Base-by-base conservation (phyloP, 163 green algal species). In the Dunaliella salina region DNA sequence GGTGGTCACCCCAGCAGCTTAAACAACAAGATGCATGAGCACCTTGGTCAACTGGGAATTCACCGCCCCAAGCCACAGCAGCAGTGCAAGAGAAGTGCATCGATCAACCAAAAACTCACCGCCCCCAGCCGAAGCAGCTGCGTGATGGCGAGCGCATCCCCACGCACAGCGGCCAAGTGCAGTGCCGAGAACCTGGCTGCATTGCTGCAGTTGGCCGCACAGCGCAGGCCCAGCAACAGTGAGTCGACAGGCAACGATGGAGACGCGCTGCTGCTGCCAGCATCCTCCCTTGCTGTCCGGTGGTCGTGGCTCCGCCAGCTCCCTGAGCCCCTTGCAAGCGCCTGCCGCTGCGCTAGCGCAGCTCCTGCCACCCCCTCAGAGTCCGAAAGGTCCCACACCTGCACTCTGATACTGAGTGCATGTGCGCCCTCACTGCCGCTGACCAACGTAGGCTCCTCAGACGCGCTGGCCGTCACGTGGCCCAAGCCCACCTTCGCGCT, bases 131-230 rank as follows among this genome's bases (percentile, higher is more conserved):
- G 32, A 81, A 96, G 88, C 81, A 97, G 87, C 29, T 26, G 83
- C 26, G 26, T 34, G 40, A 93, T 79, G 24, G 69, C 84, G 1
- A 22, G 29, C 12, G 57, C 71, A 40, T 87, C 84, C 72, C 89
- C 91, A 0, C 88, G 85, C 69, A 93, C 91, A 0, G 91, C 92
- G 0, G 94, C 94, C 0, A 87, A 78, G 81, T 98, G 95, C 85
- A 98, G 86, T 22, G 95, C 91, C 0, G 95, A 96, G 34, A 85
- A 83, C 13, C 93, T 90, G 0, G 83, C 86, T 0, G 83, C 72
- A 30, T 84, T 92, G 32, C 91, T 95, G 88, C 92, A 96, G 87
- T 94, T 95, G 35, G 87, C 93, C 0, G 93, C 93, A 63, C 88
- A 91, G 30, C 87, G 33, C 82, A 96, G 80, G 20, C 87, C 89